phyloP scores from a whole-genome alignment of 495 filamentous ascomycete species.

The Glonium stellatum region DNA sequence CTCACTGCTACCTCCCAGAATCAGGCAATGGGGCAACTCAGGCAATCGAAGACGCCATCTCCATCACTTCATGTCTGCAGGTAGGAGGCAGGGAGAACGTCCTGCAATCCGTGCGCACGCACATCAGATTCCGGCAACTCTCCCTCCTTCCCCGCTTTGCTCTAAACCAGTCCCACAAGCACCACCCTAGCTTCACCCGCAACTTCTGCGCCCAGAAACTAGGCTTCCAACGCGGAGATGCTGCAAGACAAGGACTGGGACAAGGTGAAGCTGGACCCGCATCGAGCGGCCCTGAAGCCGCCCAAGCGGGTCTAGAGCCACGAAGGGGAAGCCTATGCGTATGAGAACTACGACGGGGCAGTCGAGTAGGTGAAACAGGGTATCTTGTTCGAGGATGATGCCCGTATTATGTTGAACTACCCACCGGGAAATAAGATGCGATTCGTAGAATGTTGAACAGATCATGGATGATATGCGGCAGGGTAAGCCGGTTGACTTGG shows the following conservation, averaged over 20 bases:
- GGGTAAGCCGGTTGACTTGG: slow-evolving; percentile 5
- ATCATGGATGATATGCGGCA: slow-evolving; percentile 22
- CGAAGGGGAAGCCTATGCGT: slow-evolving; percentile 55
- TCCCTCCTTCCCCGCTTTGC: not conserved
- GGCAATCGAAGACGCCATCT: slow-evolving; percentile 37
- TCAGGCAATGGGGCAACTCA: slow-evolving; percentile 36
- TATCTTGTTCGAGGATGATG: slow-evolving; percentile 16
- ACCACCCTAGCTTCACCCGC: slow-evolving; percentile 49
- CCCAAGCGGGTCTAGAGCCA: slow-evolving; percentile 56
- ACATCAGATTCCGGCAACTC: slow-evolving; percentile 32
- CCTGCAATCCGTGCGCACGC: slow-evolving; percentile 39
- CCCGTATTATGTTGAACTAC: slow-evolving; percentile 21
- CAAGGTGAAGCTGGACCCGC: slow-evolving; percentile 51
- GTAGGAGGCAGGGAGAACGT: slow-evolving; percentile 29
- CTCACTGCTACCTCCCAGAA: slow-evolving; percentile 34
- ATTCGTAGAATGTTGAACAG: slow-evolving; percentile 24
- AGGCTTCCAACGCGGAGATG: slow-evolving; percentile 48
- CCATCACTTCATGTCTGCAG: slow-evolving; percentile 33
- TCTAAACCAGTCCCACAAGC: slow-evolving; percentile 2
- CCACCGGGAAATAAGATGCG: slow-evolving; percentile 22
- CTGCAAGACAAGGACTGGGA: slow-evolving; percentile 55
- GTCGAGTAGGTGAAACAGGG: slow-evolving; percentile 22
- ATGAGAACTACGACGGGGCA: slow-evolving; percentile 46
- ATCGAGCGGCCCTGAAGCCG: slow-evolving; percentile 47
- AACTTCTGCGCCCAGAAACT: slow-evolving; percentile 49